Percentiles rank a stretch among this genome's conserved stretches.
phyloP scores from a whole-genome alignment of 805 yeast species.

The Candida hungchunana region DNA sequence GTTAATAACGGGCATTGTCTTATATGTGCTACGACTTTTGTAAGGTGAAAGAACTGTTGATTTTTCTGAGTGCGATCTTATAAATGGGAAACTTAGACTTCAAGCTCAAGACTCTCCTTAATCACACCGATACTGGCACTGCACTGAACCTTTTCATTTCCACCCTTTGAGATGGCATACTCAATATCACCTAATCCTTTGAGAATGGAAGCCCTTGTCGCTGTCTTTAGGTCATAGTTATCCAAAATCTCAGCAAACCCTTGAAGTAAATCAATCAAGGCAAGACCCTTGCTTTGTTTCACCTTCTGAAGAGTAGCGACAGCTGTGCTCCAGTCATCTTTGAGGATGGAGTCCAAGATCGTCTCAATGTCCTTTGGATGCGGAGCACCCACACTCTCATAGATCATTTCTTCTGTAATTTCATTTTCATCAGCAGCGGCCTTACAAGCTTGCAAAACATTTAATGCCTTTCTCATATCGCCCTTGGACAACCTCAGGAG shows the following conservation, averaged over 20 bases:
- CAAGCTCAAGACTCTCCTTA: slow-evolving; percentile 44
- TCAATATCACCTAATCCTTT: slow-evolving; percentile 82
- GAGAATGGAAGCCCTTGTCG: slow-evolving; percentile 59
- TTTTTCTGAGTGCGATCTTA: too few species aligned
- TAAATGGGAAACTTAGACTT: slow-evolving; percentile 17
- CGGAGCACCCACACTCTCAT: slow-evolving; percentile 95
- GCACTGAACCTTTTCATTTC: slow-evolving; percentile 83
- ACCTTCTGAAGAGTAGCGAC: slow-evolving; percentile 59
- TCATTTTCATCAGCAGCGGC: slow-evolving; percentile 67
- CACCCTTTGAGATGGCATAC: slow-evolving; percentile 88
- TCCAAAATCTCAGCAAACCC: slow-evolving; percentile 72
- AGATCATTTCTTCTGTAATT: slow-evolving; percentile 71
- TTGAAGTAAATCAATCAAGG: slow-evolving; percentile 77
- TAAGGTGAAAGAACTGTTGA: too few species aligned
- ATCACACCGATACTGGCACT: slow-evolving; percentile 88
- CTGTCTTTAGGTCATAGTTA: slow-evolving; percentile 57
- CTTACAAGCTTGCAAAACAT: slow-evolving; percentile 90
- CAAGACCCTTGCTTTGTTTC: slow-evolving; percentile 76
- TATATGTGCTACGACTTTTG: too few species aligned
- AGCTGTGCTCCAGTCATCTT: slow-evolving; percentile 85
- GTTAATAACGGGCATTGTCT: slow-evolving; percentile 15
- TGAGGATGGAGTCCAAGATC: slow-evolving; percentile 70
- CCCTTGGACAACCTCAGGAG: slow-evolving; percentile 77
- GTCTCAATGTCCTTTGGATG: slow-evolving; percentile 79
- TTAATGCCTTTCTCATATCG: slow-evolving; percentile 93